phyloP scores from a whole-genome alignment of 2,329 filamentous ascomycete genomes.

The Trichoderma atrobrunneum region DNA sequence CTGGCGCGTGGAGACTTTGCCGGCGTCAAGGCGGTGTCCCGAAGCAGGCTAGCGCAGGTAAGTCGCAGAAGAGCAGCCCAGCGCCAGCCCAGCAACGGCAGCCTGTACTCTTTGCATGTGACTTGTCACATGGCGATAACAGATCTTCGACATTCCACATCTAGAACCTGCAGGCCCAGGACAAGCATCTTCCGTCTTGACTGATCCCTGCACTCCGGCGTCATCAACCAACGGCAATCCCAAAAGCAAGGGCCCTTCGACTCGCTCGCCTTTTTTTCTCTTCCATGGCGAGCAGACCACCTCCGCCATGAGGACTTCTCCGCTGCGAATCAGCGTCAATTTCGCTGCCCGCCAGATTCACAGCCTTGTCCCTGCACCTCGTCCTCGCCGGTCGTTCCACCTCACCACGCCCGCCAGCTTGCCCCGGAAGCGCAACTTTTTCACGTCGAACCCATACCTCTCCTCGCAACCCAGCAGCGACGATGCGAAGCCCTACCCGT shows the following conservation, averaged over 20 bases:
- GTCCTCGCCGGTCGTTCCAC: conserved; percentile 43
- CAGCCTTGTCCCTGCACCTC: conserved; percentile 27
- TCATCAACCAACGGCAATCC: neutral
- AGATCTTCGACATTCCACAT: neutral
- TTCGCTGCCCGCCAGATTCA: conserved; percentile 31
- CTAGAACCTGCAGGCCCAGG: neutral
- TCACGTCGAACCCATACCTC: conserved; percentile 61
- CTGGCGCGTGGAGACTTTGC: conserved; percentile 12
- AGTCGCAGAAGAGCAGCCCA: neutral
- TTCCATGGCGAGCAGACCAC: neutral
- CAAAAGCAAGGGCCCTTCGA: neutral
- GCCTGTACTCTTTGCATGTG: conserved; percentile 19
- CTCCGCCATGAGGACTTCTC: conserved; percentile 32
- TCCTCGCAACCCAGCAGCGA: conserved; percentile 33
- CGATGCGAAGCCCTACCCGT: conserved; percentile 21
- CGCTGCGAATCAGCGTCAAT: conserved; percentile 34
- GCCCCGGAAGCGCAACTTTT: conserved; percentile 61
- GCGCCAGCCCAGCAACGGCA: neutral
- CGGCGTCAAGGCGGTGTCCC: conserved; percentile 15
- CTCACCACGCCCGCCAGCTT: conserved; percentile 41
- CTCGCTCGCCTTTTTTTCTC: neutral
- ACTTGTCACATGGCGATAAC: conserved; percentile 27
- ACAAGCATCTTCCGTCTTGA: neutral
- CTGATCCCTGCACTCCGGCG: neutral
- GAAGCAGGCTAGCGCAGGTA: neutral